These are phyloP conservation scores for Nicotiana obtusifolia DNA, from an alignment of 257 asterid species.

Conservation along the genomic window DNA sequence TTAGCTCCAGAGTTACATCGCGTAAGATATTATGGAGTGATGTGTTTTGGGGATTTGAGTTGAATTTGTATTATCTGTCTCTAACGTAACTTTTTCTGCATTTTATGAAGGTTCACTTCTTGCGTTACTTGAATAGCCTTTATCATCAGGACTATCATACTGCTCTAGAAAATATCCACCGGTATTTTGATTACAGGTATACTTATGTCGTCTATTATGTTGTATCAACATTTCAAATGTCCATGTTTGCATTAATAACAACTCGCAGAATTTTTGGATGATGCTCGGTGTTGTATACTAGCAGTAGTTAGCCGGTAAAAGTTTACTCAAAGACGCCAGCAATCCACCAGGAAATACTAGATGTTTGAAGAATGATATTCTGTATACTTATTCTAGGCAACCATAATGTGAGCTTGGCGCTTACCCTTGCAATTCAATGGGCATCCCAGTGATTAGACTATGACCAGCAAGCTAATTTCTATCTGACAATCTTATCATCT, in stretches of 20 bases:
- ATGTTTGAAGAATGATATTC: background rate
- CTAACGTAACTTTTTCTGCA: slow-evolving; percentile 17
- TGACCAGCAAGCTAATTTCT: background rate
- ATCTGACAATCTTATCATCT: background rate
- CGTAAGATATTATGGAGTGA: slow-evolving; percentile 36
- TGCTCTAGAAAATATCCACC: slow-evolving; percentile 89
- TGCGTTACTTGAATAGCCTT: slow-evolving; percentile 79
- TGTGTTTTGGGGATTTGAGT: slow-evolving; percentile 15
- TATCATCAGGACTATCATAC: slow-evolving; percentile 83
- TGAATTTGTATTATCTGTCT: slow-evolving; percentile 13
- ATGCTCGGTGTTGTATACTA: background rate
- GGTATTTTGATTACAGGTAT: slow-evolving; percentile 97
- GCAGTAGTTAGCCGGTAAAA: background rate
- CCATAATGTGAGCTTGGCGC: background rate
- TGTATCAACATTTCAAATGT: background rate
- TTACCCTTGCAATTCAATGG: background rate
- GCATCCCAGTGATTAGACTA: background rate
- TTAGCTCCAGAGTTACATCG: slow-evolving; percentile 90
- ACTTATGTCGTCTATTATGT: slow-evolving; percentile 22
- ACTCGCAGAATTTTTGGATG: background rate
- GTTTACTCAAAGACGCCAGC: background rate
- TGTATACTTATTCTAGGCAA: background rate
- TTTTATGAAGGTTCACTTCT: slow-evolving; percentile 73
- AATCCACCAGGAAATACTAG: background rate
- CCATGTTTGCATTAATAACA: slow-evolving; percentile 2